Evolutionary conservation across 352 stramenopile genomes (phyloP), one percentile per base, ranked within the genome.

Genomic region (Phytopythium boreale): DNA sequence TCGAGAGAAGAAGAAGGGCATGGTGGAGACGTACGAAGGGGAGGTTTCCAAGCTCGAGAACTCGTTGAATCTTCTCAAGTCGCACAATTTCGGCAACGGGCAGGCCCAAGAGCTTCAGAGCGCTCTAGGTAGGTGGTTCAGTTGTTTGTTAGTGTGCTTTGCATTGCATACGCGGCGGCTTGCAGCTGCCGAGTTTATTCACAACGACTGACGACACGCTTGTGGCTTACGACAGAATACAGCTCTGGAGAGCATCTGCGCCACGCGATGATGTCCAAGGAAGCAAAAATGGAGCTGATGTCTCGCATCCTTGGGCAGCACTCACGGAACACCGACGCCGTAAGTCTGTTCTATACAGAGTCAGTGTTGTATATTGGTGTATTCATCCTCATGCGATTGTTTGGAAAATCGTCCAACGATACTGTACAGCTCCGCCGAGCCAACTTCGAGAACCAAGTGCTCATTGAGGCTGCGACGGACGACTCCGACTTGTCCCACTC

Each of bases 1-100:
- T 41, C 87, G 87, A 4, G 84, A 94, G 58, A 95, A 95, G 71
- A 96, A 96, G 72, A 94, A 93, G 56, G 80, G 77, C 11, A 90
- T 96, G 79, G 86, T 96, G 24, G 87, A 96, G 64, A 94, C 84
- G 24, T 96, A 93, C 64, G 87, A 96, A 61, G 77, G 49, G 27
- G 83, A 93, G 68, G 87, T 96, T 4, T 91, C 86, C n/a, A 92
- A 96, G 66, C 84, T 96, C 15, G 87, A 96, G 63, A 92, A 81
- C 61, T 89, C 79, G 50, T 64, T 96, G 15, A 92, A 90, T 64
- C 67, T 93, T 67, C 75, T 96, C 22, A 88, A 88, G 51, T 71
- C 75, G 37, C 86, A 96, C 66, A 76, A 74, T 34, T 96, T 94
- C 67, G 87, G 87, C 11, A 74, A 71, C 3, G 87, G 87, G 8